Evolutionary conservation across 2,329 filamentous ascomycete species (phyloP), one percentile per base, ranked within the genome.

Genomic region (Cryphonectria radicalis): DNA sequence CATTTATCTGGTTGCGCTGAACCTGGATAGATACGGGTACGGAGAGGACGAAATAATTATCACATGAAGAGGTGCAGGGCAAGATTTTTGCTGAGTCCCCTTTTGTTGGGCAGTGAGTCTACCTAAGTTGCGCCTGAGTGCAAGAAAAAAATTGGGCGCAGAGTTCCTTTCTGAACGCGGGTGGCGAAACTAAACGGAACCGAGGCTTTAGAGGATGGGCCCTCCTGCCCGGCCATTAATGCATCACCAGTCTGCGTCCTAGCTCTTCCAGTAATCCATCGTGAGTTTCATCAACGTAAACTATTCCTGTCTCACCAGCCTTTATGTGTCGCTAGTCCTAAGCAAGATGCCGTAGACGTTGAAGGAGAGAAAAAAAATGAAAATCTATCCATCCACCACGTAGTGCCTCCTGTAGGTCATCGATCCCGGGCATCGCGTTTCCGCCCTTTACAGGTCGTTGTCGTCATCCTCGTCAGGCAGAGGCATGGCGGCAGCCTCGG

Each of bases 381-480:
- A 73, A 71, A 71, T 73, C 69, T 71, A 73, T 73, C 69, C 72
- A 73, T 73, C 69, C 72, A 73, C 69, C 72, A 63, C 69, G 64
- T 57, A 67, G 63, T 69, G 66, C 66, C 69, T 66, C 64, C 63
- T 53, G 43, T 37, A 28, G 63, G 63, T 10, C 32, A 46, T 60
- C 64, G 64, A 62, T 67, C 50, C 62, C 55, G 59, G 25, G 53
- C 35, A 22, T 40, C 57, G 40, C 42, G 37, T 28, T 50, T 77
- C 46, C 46, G 46, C 78, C 76, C 84, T 85, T 25, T 87, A 89
- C 82, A 89, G 82, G 80, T 89, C 87, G 73, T 91, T 89, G 76
- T 93, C 90, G 78, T 97, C 95, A 76, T 97, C 93, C 89, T 98
- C 96, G 80, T 94, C 95, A 76, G 96, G 96, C 79, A 99, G 93